Evolutionary conservation across 1,139 yeast species (phyloP).

Genomic region (Scheffersomyces parashehatae): DNA sequence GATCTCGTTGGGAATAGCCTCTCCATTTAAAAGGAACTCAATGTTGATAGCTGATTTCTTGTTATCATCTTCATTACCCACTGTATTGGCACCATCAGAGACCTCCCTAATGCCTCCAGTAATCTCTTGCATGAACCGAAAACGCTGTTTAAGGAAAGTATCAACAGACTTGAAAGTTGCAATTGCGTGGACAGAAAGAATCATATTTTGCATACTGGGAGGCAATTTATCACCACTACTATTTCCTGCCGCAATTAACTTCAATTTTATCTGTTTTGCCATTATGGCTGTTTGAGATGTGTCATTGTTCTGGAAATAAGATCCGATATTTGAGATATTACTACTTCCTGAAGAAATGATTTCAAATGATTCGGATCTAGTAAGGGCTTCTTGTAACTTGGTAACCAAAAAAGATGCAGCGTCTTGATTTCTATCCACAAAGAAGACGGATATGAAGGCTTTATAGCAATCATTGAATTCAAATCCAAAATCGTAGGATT

Average conservation of each 20-base stretch:
- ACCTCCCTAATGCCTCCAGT: conserved; percentile 9
- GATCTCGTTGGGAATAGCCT: conserved; percentile 63
- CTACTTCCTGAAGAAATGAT: conserved; percentile 56
- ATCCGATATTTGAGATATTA: conserved; percentile 5
- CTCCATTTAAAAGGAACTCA: conserved; percentile 65
- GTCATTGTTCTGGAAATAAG: conserved; percentile 6
- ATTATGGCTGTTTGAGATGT: conserved; percentile 54
- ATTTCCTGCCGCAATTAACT: conserved; percentile 38
- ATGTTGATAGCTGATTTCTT: conserved; percentile 24
- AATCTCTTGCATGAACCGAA: conserved; percentile 25
- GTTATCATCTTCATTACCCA: conserved; percentile 7
- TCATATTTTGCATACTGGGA: conserved; percentile 37
- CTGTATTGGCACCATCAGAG: conserved; percentile 12
- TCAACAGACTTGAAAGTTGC: conserved; percentile 79
- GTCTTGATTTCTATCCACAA: conserved; percentile 23
- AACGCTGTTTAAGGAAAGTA: conserved; percentile 52
- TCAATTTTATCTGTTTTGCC: conserved; percentile 71
- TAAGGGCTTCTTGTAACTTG: conserved; percentile 72
- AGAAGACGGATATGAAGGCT: conserved; percentile 53
- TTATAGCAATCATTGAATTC: conserved; percentile 31
- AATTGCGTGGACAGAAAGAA: conserved; percentile 82
- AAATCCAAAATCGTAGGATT: conserved; percentile 21
- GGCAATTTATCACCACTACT: conserved; percentile 23
- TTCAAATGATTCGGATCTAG: conserved; percentile 76
- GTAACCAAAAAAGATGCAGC: conserved; percentile 42